Evolutionary conservation across 1,284 basidiomycete species (phyloP), one percentile per base, ranked within the genome.

Genomic region (Stygiomarasmius scandens): DNA sequence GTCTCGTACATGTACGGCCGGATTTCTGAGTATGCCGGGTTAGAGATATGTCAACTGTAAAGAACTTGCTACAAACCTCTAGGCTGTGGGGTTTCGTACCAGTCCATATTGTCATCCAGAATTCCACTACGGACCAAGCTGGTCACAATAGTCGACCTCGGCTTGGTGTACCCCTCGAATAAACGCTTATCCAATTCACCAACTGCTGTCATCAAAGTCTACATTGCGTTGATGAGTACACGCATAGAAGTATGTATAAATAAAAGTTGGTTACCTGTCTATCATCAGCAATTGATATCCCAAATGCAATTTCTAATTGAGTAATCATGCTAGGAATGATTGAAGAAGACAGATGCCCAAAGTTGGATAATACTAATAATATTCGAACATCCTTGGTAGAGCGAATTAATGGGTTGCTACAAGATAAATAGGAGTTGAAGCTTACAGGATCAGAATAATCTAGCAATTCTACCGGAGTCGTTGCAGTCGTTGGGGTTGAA

Each of bases 1-100:
- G 88, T 85, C 67, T 93, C 89, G 76, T 92, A 97, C 82, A 99
- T 93, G 74, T 97, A 99, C 20, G 93, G 83, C 55, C 96, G 88
- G 57, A 99, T 95, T 73, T 96, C 95, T 95, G 70, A 27, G 44
- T 41, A 41, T 51, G 36, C 27, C n/a, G 19, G 14, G 20, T 23
- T 12, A 52, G 47, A 22, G 34, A 51, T 14, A 2, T 23, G 14
- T n/a, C 10, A 23, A 58, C 27, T 34, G 24, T 52, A 9, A 27
- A 27, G 48, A 34, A 36, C 19, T 38, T 41, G 49, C 52, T 14
- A 69, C 83, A 59, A 64, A 93, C 93, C 93, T 64, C 85, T 88
- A 1, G 96, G 96, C 66, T 94, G 92, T 1, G 90, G 87, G 0
- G 93, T 91, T 62, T 92, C 87, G 61, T 87, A 90, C 96, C 97